Percentiles rank a stretch among this genome's conserved stretches.
Evolutionary conservation across 495 filamentous ascomycete genomes (phyloP).

Genomic region (Penicillium desertorum): DNA sequence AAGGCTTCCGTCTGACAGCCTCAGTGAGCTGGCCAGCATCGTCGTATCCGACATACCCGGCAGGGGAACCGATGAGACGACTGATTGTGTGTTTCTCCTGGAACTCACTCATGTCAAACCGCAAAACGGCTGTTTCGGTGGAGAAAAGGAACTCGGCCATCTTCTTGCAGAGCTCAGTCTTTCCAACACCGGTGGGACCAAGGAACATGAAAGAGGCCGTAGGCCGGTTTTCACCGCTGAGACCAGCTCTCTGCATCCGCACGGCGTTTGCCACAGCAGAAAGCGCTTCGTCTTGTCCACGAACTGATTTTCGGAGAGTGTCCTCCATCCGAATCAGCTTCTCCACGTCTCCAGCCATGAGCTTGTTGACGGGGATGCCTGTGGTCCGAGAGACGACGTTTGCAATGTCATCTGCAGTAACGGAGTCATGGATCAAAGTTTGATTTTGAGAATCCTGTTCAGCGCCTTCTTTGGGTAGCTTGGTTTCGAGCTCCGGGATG

Average conservation of each 20-base stretch:
- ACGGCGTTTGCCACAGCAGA: constrained; percentile 90
- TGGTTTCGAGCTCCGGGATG: constrained; percentile 76
- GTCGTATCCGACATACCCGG: constrained; percentile 95
- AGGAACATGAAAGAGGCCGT: constrained; percentile 97
- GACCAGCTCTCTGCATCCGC: constrained; percentile 86
- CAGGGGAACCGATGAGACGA: constrained; percentile 85
- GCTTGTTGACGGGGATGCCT: constrained; percentile 86
- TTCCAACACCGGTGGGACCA: constrained; percentile 93
- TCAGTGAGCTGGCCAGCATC: constrained; percentile 96
- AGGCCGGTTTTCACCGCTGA: constrained; percentile 87
- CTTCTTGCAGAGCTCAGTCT: constrained; percentile 96
- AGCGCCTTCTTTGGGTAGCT: constrained; percentile 72
- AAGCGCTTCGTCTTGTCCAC: constrained; percentile 92
- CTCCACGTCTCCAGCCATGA: constrained; percentile 89
- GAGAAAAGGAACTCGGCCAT: constrained; percentile 91
- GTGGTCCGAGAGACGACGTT: constrained; percentile 87
- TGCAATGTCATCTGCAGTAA: constrained; percentile 91
- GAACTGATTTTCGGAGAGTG: constrained; percentile 75
- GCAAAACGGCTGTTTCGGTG: constrained; percentile 81
- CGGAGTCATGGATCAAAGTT: constrained; percentile 82
- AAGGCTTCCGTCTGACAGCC: constrained; percentile 91
- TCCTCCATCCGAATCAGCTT: constrained; percentile 96
- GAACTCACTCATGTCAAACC: constrained; percentile 98
- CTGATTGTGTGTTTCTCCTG: constrained; percentile 96
- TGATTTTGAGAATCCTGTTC: constrained; percentile 45